Base-by-base conservation (phyloP, 306 rosid genomes). In the Luffa aegyptiaca region DNA sequence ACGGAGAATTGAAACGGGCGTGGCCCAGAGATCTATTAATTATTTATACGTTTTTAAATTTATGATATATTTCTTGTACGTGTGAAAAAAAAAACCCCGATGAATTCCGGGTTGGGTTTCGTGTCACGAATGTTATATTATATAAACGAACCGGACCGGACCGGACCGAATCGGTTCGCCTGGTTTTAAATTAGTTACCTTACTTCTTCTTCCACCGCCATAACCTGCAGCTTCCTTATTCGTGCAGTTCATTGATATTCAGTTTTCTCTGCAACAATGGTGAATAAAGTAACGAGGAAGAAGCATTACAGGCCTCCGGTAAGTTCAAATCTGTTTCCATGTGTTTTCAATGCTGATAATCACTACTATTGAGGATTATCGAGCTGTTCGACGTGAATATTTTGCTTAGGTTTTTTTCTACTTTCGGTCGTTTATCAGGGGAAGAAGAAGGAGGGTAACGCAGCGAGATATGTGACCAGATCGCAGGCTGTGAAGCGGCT, bases 391-490 rank as follows among this genome's bases (percentile, higher is more conserved):
- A 53, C 16, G 57, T 1, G n/a, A 5, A 8, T 33, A 11, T 2
- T 51, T 31, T 26, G 62, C 49, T 55, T 20, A n/a, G 36, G 48
- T 62, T 16, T 61, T 37, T 9, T 49, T 57, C 46, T 8, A 46
- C 18, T 1, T 33, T 11, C 10, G 2, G 33, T 31, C 39, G 16
- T 39, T 20, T 16, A 12, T 69, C 87, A 95, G 97, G 97, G 99
- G 48, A 87, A 95, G 97, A 95, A 95, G 36, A 93, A 93, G 90
- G 99, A 95, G 79, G 97, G 99, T 7, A 93, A 93, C 81, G 99
- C 97, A 3, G 97, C 99, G 0, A 91, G 89, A 76, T 95, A 84
- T 83, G 84, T 95, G 46, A 95, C 90, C 64, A 89, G 97, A 88
- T 88, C 95, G 11, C 97, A 91, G 71, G 99, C 97, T 16, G 90